These are phyloP conservation scores for Hypoxylon sp. DNA, from an alignment of 2,329 filamentous ascomycete species.

Conservation along the genomic window DNA sequence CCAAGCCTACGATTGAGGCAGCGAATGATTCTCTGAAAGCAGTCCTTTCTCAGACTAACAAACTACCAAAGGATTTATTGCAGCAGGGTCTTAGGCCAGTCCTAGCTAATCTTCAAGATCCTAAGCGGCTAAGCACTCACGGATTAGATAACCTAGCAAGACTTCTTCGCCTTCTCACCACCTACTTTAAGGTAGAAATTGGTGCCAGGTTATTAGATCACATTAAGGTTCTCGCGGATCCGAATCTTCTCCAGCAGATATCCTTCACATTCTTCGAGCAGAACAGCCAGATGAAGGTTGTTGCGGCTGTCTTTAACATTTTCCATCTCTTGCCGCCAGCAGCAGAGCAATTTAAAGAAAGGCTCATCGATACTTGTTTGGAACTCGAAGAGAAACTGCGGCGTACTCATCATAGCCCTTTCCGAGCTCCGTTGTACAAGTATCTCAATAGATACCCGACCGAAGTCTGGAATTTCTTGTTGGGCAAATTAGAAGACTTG, in stretches of 20 bases:
- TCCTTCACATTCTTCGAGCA: constrained; percentile 97
- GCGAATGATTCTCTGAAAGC: constrained; percentile 92
- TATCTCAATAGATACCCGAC: constrained; percentile 94
- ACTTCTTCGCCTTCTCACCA: constrained; percentile 90
- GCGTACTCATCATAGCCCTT: constrained; percentile 90
- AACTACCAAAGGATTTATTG: constrained; percentile 93
- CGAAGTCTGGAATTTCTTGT: constrained; percentile 86
- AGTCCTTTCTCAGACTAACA: constrained; percentile 88
- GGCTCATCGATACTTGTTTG: constrained; percentile 90
- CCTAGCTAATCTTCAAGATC: constrained; percentile 95
- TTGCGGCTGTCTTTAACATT: constrained; percentile 94
- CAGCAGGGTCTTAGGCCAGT: constrained; percentile 95
- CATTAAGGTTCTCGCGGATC: constrained; percentile 89
- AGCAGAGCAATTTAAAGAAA: constrained; percentile 91
- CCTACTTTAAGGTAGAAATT: constrained; percentile 99
- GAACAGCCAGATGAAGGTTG: constrained; percentile 91
- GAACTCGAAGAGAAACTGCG: constrained; percentile 88
- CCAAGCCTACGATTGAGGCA: constrained; percentile 90
- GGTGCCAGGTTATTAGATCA: constrained; percentile 94
- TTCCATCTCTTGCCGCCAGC: constrained; percentile 95
- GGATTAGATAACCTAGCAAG: constrained; percentile 92
- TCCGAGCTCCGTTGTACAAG: constrained; percentile 89
- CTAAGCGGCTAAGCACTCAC: constrained; percentile 88
- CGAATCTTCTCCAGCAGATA: constrained; percentile 84
- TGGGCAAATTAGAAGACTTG: constrained; percentile 84